These are phyloP conservation scores for Nyssa sinensis DNA, from an alignment of 148 eudicot species.

Conservation along the genomic window DNA sequence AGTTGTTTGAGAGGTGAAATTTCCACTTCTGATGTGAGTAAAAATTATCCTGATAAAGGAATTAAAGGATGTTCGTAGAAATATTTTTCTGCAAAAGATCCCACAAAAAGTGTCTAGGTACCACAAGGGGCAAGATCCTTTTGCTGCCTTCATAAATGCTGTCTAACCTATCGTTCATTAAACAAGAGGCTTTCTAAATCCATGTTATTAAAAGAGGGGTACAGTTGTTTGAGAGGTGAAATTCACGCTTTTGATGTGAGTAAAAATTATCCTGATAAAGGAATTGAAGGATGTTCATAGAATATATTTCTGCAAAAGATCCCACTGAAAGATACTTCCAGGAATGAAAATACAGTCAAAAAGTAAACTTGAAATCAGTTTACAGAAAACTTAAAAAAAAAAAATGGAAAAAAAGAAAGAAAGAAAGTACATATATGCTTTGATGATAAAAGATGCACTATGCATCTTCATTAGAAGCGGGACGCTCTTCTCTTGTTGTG, in stretches of 20 bases:
- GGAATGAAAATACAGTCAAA: no score
- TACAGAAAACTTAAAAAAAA: no score
- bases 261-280: neutral
- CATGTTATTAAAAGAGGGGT: neutral
- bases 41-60: neutral
- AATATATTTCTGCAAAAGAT: neutral
- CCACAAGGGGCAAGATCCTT: neutral
- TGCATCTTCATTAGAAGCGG: no score
- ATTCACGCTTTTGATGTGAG: no score
- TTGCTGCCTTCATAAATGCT: no score
- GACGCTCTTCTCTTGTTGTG: no score
- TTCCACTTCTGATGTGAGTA: no score
- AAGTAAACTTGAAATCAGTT: no score
- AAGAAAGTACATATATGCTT: no score
- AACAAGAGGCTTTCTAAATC: neutral
- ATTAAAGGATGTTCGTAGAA: neutral
- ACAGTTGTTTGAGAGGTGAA: conserved; percentile 9
- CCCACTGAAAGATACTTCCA: conserved; percentile 3
- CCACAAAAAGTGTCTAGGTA: neutral
- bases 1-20: neutral
- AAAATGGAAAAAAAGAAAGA: no score
- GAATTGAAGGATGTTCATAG: neutral
- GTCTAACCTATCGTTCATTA: neutral
- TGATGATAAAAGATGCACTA: no score
- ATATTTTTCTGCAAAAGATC: neutral